phyloP scores from a whole-genome alignment of 371 early-diverging fungal genomes.

The Nematocida parisii region DNA sequence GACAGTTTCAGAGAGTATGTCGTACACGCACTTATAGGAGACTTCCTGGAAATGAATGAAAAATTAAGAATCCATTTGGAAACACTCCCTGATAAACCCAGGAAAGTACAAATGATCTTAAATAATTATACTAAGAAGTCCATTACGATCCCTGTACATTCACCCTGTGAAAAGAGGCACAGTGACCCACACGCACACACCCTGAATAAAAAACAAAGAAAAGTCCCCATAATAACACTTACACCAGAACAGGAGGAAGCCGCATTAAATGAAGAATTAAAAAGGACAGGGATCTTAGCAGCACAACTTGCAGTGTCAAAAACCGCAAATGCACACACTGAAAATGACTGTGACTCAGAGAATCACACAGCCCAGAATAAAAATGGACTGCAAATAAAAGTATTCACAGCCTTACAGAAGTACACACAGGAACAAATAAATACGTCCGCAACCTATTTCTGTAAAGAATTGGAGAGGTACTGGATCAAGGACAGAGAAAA shows the following conservation, averaged over 20 bases:
- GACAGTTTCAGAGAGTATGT: slow-evolving; percentile 1
- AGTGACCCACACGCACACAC: background rate
- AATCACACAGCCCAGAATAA: background rate
- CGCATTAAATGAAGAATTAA: slow-evolving; percentile 15
- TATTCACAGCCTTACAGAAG: background rate
- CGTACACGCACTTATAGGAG: slow-evolving; percentile 5
- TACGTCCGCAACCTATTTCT: slow-evolving; percentile 2
- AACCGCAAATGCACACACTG: background rate
- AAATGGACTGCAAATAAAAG: background rate
- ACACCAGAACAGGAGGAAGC: background rate
- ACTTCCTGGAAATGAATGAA: background rate
- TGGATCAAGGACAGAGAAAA: slow-evolving; percentile 51
- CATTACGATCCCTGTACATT: background rate
- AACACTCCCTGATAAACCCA: background rate
- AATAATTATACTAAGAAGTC: background rate
- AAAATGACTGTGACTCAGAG: background rate
- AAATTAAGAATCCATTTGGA: background rate
- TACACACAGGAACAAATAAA: background rate
- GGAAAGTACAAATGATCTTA: background rate
- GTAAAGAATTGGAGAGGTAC: slow-evolving; percentile 32
- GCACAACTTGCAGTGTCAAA: slow-evolving; percentile 45
- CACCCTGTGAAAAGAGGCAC: background rate
- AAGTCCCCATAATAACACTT: background rate
- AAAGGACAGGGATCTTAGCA: slow-evolving; percentile 20
- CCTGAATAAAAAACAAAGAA: background rate